Base-by-base conservation (phyloP, 2,329 filamentous ascomycete genomes). In the Ophiocordyceps camponoti-saundersi region DNA sequence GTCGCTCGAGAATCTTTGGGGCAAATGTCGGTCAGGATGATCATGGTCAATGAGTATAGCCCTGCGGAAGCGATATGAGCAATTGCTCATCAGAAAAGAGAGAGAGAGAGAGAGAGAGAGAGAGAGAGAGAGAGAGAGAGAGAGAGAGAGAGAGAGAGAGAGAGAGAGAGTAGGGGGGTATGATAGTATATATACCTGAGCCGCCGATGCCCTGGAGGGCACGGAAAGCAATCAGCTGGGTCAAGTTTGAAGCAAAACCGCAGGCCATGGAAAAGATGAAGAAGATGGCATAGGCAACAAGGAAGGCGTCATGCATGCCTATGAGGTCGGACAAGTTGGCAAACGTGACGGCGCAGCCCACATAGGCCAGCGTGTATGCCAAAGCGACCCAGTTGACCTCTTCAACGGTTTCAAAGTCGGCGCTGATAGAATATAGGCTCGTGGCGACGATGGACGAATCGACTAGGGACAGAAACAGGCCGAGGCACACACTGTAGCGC, bases 371-470 rank as follows among this genome's bases (percentile, higher is more conserved):
- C 0, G 72, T 75, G 52, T 77, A 78, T 7, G 72, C 62, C 36
- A 79, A 61, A 0, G 71, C 71, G 0, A 77, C 66, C 71, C 72
- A 75, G 53, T 73, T 76, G 46, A 74, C 64, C 3, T 53, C 54
- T 12, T 63, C 57, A 3, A 72, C 52, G 15, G 65, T 62, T 12
- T 65, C 48, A 44, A 79, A 73, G 4, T 79, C 71, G 16, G 54
- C 56, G 2, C 69, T 71, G 44, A 79, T 79, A n/a, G 64, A 64
- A 53, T 72, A 72, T 11, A 80, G 58, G 42, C 71, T 72, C 13
- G 75, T 79, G 1, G 75, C 73, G 1, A 80, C 71, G 36, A 80
- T 78, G 3, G 75, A 75, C 1, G 71, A 69, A 56, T 79, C 75
- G n/a, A 78, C 57, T 53, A 77, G 68, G 26, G 76, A 72, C 44